phyloP scores from a whole-genome alignment of 495 filamentous ascomycete genomes.

The Lasiosphaeria ovina region DNA sequence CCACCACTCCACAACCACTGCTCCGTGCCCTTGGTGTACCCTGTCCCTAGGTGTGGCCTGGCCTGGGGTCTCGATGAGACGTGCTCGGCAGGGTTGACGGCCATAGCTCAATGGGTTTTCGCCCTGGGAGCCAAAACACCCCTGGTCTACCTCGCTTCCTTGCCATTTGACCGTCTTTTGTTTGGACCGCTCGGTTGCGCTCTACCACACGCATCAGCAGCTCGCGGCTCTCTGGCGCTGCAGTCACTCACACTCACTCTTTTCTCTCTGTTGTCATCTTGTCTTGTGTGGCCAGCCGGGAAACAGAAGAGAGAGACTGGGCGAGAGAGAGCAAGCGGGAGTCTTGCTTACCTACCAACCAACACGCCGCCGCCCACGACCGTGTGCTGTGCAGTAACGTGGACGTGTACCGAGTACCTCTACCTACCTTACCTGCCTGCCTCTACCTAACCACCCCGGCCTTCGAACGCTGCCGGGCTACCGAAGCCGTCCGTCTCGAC shows the following conservation, averaged over 20 bases:
- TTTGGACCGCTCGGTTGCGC: slow-evolving; percentile 13
- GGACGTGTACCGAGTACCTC: not conserved
- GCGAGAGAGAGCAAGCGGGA: not conserved
- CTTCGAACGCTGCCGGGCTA: slow-evolving; percentile 18
- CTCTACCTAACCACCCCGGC: slow-evolving; percentile 3
- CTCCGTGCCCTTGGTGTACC: not conserved
- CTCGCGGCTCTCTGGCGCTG: slow-evolving; percentile 1
- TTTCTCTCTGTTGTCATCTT: not conserved
- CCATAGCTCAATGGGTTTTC: slow-evolving; percentile 27
- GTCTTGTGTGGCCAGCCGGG: too few species aligned
- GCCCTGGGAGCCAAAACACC: slow-evolving; percentile 17
- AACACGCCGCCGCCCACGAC: not conserved
- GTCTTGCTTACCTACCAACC: not conserved
- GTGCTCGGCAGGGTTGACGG: slow-evolving; percentile 23
- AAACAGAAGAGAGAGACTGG: not conserved
- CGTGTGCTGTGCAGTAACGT: too few species aligned
- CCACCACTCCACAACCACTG: slow-evolving; percentile 26
- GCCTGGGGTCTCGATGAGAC: slow-evolving; percentile 25
- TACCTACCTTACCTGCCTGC: not conserved
- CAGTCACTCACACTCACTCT: slow-evolving; percentile 3
- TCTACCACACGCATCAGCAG: not conserved
- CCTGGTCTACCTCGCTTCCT: slow-evolving; percentile 17
- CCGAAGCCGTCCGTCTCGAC: slow-evolving; percentile 23
- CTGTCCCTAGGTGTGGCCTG: not conserved
- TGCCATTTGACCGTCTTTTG: slow-evolving; percentile 24